Evolutionary conservation across 768 basidiomycete genomes (phyloP).

Genomic region (Mycena haematopus): DNA sequence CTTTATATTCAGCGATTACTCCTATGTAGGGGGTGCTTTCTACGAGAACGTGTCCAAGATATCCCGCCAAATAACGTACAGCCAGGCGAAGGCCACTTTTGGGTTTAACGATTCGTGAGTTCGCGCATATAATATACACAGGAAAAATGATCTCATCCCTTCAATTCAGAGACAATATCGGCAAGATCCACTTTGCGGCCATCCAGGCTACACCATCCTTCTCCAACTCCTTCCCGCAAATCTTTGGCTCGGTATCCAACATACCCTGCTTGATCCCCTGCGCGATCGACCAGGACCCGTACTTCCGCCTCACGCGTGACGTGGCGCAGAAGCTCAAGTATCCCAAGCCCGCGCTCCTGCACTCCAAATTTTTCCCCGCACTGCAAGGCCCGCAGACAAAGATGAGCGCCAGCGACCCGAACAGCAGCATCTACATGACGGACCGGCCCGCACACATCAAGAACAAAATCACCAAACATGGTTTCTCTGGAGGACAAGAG

Average conservation of each 20-base stretch:
- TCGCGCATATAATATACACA: neutral
- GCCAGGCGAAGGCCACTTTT: conserved; percentile 93
- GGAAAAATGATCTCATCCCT: neutral
- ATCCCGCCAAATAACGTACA: conserved; percentile 90
- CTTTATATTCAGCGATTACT: conserved; percentile 95
- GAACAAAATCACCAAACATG: conserved; percentile 96
- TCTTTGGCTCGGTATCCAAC: conserved; percentile 83
- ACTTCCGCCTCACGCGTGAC: conserved; percentile 98
- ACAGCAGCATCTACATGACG: conserved; percentile 95
- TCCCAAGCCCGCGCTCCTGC: conserved; percentile 90
- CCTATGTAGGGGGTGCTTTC: conserved; percentile 89
- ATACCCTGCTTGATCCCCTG: conserved; percentile 96
- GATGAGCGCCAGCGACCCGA: conserved; percentile 96
- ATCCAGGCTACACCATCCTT: conserved; percentile 97
- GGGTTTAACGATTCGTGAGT: conserved; percentile 96
- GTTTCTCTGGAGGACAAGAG: conserved; percentile 94
- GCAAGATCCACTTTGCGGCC: conserved; percentile 95
- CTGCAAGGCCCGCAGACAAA: conserved; percentile 98
- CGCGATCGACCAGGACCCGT: conserved; percentile 97
- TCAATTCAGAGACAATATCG: conserved; percentile 86
- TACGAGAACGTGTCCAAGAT: conserved; percentile 95
- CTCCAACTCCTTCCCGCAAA: conserved; percentile 98
- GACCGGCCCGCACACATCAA: conserved; percentile 94
- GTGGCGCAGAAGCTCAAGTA: conserved; percentile 94
- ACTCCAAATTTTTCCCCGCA: conserved; percentile 98